phyloP scores from a whole-genome alignment of 352 stramenopile species.

The Albugo laibachii region DNA sequence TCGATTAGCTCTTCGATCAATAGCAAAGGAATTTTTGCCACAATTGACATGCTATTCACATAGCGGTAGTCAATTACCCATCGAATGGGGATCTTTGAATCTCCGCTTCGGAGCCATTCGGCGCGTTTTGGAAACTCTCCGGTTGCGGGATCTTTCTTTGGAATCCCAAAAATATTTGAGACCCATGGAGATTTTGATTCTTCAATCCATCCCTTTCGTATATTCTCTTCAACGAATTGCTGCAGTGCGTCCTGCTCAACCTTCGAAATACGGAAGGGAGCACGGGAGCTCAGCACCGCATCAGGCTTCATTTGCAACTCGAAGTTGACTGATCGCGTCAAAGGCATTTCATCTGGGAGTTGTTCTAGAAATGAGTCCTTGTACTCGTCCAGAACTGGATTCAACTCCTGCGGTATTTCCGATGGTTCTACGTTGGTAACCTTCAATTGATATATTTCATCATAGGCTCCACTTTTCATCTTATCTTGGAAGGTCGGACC shows the following conservation, averaged over 20 bases:
- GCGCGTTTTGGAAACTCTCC: constrained; percentile 2
- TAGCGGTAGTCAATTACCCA: constrained; percentile 8
- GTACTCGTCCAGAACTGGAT: constrained; percentile 1
- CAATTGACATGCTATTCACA: constrained; percentile 5
- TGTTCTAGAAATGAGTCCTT: constrained; percentile 2
- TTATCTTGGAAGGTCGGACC: neutral
- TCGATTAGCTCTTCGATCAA: constrained; percentile 12
- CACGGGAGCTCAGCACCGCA: constrained; percentile 1
- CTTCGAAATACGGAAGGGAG: constrained; percentile 7
- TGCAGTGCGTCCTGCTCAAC: constrained; percentile 3
- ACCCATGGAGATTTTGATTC: constrained; percentile 7
- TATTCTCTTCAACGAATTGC: constrained; percentile 3
- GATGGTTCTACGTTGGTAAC: neutral
- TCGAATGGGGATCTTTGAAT: constrained; percentile 2
- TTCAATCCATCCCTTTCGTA: constrained; percentile 8
- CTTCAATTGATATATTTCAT: constrained; percentile 2
- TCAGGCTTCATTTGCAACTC: constrained; percentile 7
- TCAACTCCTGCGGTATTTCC: neutral
- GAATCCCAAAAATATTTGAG: constrained; percentile 11
- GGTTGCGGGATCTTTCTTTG: constrained; percentile 10
- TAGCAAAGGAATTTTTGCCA: constrained; percentile 10
- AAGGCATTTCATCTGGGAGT: constrained; percentile 4
- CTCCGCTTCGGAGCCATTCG: constrained; percentile 5
- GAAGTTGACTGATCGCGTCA: constrained; percentile 3
- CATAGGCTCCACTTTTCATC: neutral